Base-by-base conservation (phyloP, 2,329 filamentous ascomycete species). In the Pseudocercospora fuligena region DNA sequence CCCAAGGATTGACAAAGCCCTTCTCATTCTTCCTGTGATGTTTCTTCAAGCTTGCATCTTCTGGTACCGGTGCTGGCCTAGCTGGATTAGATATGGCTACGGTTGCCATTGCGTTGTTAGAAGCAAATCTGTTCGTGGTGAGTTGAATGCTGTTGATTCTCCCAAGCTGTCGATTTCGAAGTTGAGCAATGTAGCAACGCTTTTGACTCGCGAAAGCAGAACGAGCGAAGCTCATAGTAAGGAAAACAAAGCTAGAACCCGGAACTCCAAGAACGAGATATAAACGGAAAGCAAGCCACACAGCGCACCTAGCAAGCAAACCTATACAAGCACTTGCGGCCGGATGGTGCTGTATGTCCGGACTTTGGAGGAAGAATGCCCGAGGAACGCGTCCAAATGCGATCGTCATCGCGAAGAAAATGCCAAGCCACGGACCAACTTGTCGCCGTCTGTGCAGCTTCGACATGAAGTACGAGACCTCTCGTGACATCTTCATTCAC, bases 1-100 rank as follows among this genome's bases (percentile, higher is more conserved):
- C 80, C 86, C 86, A 88, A 0, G 86, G 86, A 75, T 88, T 88
- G n/a, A 75, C 75, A 72, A 87, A 88, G 4, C 85, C 85, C 64
- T 83, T 85, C 12, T 84, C 84, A 69, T 82, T 73, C 72, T 84
- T 83, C 64, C 81, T 73, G 78, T 87, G 85, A 78, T 88, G 86
- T 46, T 73, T 73, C 71, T 83, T 82, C 16, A 80, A 79, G 49
- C 78, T 78, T 8, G 81, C 80, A 49, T 84, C 80, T 61, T 82
- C 79, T 0, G 84, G 84, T 51, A 75, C 73, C n/a, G 77, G 77
- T 5, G 78, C 72, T 2, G 73, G 60, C 47, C 78, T 75, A 8
- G 77, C 71, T 4, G 82, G 78, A 16, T 78, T 78, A 29, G 78
- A 79, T 9, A 82, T 77, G 6, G 77, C 76, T n/a, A 82, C 80